Evolutionary conservation across 805 yeast genomes (phyloP).

Genomic region (Barnettozyma sp.): DNA sequence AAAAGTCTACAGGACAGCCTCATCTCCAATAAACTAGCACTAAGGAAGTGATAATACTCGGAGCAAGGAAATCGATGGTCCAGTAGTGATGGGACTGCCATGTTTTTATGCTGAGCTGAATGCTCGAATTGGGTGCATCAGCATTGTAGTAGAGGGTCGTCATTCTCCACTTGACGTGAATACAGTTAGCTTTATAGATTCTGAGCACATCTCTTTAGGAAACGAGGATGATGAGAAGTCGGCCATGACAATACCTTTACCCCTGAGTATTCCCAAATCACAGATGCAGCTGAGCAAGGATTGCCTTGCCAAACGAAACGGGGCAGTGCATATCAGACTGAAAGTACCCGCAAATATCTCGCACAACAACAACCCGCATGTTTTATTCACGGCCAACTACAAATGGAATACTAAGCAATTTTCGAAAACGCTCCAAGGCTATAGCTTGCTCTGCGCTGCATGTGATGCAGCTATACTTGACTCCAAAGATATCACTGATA

Average conservation of each 20-base stretch:
- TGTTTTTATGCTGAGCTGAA: conserved; percentile 4
- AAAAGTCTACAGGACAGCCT: too few species aligned
- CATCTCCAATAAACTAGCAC: too few species aligned
- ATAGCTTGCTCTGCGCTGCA: conserved; percentile 27
- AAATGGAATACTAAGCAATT: conserved; percentile 42
- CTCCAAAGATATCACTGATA: conserved; percentile 26
- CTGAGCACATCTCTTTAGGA: not conserved
- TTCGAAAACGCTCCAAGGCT: conserved; percentile 22
- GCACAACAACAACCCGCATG: not conserved
- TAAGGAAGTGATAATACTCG: too few species aligned
- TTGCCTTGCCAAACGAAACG: conserved; percentile 3
- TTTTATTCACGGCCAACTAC: conserved; percentile 8
- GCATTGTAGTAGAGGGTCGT: not conserved
- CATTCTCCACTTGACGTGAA: not conserved
- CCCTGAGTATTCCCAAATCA: conserved; percentile 9
- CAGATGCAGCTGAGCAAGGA: too few species aligned
- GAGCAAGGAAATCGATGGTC: too few species aligned
- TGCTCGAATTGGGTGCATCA: conserved; percentile 5
- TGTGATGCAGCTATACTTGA: conserved; percentile 30
- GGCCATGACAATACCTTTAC: conserved; percentile 4
- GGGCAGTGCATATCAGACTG: conserved; percentile 11
- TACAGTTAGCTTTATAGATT: conserved; percentile 5
- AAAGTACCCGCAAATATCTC: conserved; percentile 5
- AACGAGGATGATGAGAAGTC: too few species aligned
- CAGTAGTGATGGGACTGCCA: too few species aligned